phyloP scores from a whole-genome alignment of 495 filamentous ascomycete genomes.

The Tuber umbilicatum region DNA sequence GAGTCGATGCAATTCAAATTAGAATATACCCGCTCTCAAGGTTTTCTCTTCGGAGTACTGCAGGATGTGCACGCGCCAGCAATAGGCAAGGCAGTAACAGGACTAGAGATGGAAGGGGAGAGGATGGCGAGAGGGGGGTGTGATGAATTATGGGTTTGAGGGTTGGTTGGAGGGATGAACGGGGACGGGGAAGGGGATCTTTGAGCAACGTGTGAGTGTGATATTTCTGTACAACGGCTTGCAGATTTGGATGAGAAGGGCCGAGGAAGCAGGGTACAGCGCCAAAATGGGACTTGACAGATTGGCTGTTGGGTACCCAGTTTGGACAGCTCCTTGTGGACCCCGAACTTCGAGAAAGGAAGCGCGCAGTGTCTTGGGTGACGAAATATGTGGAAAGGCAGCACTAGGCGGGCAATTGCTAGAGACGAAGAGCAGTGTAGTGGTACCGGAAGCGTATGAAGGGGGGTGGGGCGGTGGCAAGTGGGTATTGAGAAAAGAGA shows the following conservation, averaged over 20 bases:
- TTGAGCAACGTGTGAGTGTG: constrained; percentile 37
- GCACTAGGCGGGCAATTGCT: constrained; percentile 35
- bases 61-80: constrained; percentile 41
- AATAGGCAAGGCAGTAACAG: constrained; percentile 33
- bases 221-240: constrained; percentile 40
- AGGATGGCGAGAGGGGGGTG: constrained; percentile 28
- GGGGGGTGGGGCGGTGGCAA: constrained; percentile 5
- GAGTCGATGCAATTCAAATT: constrained; percentile 37
- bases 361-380: constrained; percentile 40
- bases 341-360: constrained; percentile 40
- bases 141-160: constrained; percentile 6
- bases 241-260: constrained; percentile 39
- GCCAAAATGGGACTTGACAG: constrained; percentile 39
- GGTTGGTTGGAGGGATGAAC: constrained; percentile 39
- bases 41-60: constrained; percentile 40
- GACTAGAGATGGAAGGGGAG: constrained; percentile 38
- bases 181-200: constrained; percentile 36
- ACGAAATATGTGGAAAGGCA: constrained; percentile 40
- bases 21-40: constrained; percentile 32
- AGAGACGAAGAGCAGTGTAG: constrained; percentile 31
- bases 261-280: constrained; percentile 37
- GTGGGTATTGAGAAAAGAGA: constrained; percentile 10
- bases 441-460: constrained; percentile 13
- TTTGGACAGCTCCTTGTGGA: constrained; percentile 36
- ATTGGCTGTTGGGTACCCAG: constrained; percentile 37